Base-by-base conservation (phyloP, 1,284 basidiomycete species). In the Ceratobasidium sp. region DNA sequence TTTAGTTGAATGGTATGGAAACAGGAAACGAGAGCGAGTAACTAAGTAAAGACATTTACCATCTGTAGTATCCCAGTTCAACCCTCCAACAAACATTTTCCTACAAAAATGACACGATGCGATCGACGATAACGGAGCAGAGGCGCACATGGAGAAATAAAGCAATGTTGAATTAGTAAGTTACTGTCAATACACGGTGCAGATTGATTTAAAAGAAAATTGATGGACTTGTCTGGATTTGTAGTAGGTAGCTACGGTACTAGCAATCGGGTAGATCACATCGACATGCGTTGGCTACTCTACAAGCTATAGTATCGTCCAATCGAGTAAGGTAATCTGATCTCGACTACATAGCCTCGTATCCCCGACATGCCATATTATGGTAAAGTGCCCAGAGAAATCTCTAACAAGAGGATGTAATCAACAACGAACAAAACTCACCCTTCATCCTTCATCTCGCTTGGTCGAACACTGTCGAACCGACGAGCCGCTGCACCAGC, bases 401-500 rank as follows among this genome's bases (percentile, higher is more conserved):
- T 22, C 34, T 22, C n/a, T 25, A 43, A 49, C 45, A 62, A 62
- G 43, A 45, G 25, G 47, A 6, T 3, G 20, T 43, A 20, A 43
- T 31, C 12, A 54, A 55, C 40, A 43, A 43, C 52, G 6, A 42
- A n/a, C 17, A 55, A 45, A 68, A 85, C 95, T 94, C 87, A 97
- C 96, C 95, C 95, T 92, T 97, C 95, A 77, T 98, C 96, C 79
- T 95, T 95, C 94, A 96, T 96, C 79, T 98, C 95, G 60, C 92
- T 93, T 13, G 94, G 94, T 68, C 92, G 85, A 29, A 95, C 84
- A 22, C 86, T 87, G 58, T 90, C 85, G 32, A 67, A 67, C 29
- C 64, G 50, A n/a, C 64, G 64, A 74, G 90, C 88, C 15, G 82
- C 65, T 15, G 29, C 67, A 54, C 45, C 57, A 20, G 32, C 40